Evolutionary conservation across 139 green algal genomes (phyloP).

Genomic region (Eudorina sp.): DNA sequence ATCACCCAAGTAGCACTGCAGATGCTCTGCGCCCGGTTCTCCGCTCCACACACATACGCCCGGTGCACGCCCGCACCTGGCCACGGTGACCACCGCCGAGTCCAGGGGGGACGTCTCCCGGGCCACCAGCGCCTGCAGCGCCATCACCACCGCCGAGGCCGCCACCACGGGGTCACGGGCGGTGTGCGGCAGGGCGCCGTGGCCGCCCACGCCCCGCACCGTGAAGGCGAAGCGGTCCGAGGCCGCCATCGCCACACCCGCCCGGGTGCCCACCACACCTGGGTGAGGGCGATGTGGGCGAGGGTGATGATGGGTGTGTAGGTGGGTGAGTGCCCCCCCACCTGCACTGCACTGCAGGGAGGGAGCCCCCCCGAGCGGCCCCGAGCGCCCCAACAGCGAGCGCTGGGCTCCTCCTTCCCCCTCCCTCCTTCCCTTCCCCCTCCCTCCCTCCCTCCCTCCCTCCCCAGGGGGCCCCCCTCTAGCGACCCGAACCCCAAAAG

Average conservation of each 20-base stretch:
- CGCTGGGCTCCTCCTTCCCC: too few relatives aligned
- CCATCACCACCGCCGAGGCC: slow-evolving; percentile 73
- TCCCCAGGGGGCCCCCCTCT: too few relatives aligned
- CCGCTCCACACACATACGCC: not conserved
- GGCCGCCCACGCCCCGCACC: slow-evolving; percentile 81
- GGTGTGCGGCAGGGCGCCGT: slow-evolving; percentile 91
- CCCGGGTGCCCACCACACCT: slow-evolving; percentile 71
- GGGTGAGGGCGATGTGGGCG: too few relatives aligned
- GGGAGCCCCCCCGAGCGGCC: too few relatives aligned
- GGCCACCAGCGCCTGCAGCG: slow-evolving; percentile 74
- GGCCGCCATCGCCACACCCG: slow-evolving; percentile 87
- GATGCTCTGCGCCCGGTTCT: not conserved
- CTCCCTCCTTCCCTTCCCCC: too few relatives aligned
- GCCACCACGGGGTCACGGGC: slow-evolving; percentile 87
- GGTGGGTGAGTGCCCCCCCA: too few relatives aligned
- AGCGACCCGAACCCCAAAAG: too few relatives aligned
- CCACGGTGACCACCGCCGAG: slow-evolving; percentile 82
- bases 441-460: too few relatives aligned
- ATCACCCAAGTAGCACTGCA: too few relatives aligned
- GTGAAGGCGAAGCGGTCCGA: slow-evolving; percentile 78
- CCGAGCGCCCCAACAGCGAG: too few relatives aligned
- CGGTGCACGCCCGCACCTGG: slow-evolving; percentile 24
- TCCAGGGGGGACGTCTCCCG: slow-evolving; percentile 84
- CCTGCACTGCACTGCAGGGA: too few relatives aligned
- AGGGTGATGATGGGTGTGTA: too few relatives aligned